These are phyloP conservation scores for Vitis cinerea DNA, from an alignment of 164 flowering plant species.

Conservation along the genomic window DNA sequence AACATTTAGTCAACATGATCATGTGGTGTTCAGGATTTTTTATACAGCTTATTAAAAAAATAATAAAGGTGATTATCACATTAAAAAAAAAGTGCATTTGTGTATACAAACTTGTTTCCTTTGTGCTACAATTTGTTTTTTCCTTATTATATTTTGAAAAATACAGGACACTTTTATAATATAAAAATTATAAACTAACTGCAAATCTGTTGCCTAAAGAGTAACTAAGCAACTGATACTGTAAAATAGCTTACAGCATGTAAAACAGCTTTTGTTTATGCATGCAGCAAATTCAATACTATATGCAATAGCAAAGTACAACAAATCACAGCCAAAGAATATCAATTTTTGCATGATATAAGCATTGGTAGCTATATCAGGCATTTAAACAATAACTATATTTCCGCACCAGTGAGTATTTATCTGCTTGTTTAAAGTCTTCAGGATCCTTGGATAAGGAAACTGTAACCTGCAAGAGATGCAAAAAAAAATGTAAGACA, in stretches of 20 bases:
- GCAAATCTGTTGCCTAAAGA: background rate
- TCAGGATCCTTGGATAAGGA: slow-evolving; percentile 24
- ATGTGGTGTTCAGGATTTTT: background rate
- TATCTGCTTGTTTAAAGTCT: slow-evolving; percentile 19
- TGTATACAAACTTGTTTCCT: background rate
- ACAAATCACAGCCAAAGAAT: background rate
- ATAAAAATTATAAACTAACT: background rate
- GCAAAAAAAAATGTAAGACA: background rate
- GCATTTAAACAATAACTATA: background rate
- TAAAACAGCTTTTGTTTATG: background rate
- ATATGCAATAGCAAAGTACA: background rate
- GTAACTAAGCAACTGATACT: background rate
- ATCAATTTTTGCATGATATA: background rate
- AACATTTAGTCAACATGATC: background rate
- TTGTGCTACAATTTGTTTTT: background rate
- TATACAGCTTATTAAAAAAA: background rate
- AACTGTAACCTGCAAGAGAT: slow-evolving; percentile 21
- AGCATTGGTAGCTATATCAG: background rate
- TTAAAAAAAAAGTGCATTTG: background rate
- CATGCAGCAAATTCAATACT: background rate
- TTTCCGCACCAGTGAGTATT: slow-evolving; percentile 30
- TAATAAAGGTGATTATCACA: background rate
- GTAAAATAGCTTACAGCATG: background rate
- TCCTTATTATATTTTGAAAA: background rate
- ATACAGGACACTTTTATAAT: background rate